Evolutionary conservation across 2,329 filamentous ascomycete genomes (phyloP).

Genomic region (Microsporum canis): DNA sequence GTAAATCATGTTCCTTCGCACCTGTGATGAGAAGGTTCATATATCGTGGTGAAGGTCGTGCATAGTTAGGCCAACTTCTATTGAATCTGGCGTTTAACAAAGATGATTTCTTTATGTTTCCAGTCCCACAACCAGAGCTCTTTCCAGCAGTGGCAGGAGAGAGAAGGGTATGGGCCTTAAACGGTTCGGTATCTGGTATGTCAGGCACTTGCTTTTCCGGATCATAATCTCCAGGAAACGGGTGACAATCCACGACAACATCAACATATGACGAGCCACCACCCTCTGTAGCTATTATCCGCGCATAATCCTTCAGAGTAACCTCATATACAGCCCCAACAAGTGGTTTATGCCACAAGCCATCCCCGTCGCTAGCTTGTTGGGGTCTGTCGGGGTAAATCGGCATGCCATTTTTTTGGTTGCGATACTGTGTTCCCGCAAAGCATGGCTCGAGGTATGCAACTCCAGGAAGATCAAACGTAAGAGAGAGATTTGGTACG

Average conservation of each 20-base stretch:
- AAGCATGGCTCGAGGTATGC: constrained; percentile 89
- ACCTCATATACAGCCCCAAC: constrained; percentile 95
- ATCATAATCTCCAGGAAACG: constrained; percentile 45
- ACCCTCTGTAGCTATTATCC: constrained; percentile 83
- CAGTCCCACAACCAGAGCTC: constrained; percentile 9
- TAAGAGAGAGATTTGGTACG: constrained; percentile 64
- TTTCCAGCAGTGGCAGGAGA: constrained; percentile 41
- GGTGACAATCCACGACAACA: constrained; percentile 65
- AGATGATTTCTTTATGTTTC: background rate
- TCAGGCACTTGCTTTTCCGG: constrained; percentile 50
- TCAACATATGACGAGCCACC: constrained; percentile 78
- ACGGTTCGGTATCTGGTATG: constrained; percentile 51
- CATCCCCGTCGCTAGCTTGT: constrained; percentile 12
- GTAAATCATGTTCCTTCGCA: constrained; percentile 68
- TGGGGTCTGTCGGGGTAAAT: background rate
- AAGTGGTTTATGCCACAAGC: constrained; percentile 66
- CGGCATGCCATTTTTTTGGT: constrained; percentile 19
- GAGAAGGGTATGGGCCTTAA: constrained; percentile 77
- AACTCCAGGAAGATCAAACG: constrained; percentile 74
- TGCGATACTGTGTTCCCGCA: constrained; percentile 61
- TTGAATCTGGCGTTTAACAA: background rate
- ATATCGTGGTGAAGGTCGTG: constrained; percentile 76
- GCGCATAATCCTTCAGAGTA: constrained; percentile 66
- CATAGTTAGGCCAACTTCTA: constrained; percentile 25
- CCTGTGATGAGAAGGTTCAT: constrained; percentile 68